Evolutionary conservation across 805 yeast species (phyloP), one percentile per base, ranked within the genome.

Genomic region (Ogataea degrootiae): DNA sequence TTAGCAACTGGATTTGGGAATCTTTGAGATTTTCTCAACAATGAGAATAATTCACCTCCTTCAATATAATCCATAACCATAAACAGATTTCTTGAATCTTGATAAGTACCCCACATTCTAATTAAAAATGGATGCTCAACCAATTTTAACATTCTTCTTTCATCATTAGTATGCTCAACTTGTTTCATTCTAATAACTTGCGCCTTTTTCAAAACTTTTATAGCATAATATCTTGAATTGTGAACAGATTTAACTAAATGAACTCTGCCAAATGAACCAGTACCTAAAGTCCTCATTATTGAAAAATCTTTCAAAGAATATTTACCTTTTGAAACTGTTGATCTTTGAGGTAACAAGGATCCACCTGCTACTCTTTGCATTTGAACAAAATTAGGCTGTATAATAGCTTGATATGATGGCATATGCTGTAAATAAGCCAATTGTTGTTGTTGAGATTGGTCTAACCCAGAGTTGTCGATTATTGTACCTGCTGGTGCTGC

Each of bases 41-140:
- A 61, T 3, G 80, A 74, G 54, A 79, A 79, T 44, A 79, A 68
- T 62, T 79, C 84, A 23, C 84, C 84, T 22, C 84, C 84, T 61
- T 79, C 84, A 56, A 79, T 78, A 62, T 78, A 79, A 58, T 79
- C 84, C 84, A 79, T 79, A 35, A 79, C 76, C 83, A 79, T 78
- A 52, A 79, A 79, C 47, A 79, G 63, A 54, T 77, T 77, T 54
- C 71, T 72, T 36, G 78, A 68, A 56, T 79, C 84, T 60, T 79
- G 83, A 57, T 75, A 79, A 6, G 83, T 79, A n/a, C 84, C 84
- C 84, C 84, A 79, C 83, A 79, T 78, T 47, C 83, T 61, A 51
- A 77, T 79, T 53, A 79, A 68, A 52, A 79, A 79, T 6, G 84
- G 84, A 56, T 79, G 84, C 53, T 79, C 80, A 12, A 79, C 79